Conservation (phyloP, 805 yeast genomes). For the Myxozyma vanderwaltii region DNA sequence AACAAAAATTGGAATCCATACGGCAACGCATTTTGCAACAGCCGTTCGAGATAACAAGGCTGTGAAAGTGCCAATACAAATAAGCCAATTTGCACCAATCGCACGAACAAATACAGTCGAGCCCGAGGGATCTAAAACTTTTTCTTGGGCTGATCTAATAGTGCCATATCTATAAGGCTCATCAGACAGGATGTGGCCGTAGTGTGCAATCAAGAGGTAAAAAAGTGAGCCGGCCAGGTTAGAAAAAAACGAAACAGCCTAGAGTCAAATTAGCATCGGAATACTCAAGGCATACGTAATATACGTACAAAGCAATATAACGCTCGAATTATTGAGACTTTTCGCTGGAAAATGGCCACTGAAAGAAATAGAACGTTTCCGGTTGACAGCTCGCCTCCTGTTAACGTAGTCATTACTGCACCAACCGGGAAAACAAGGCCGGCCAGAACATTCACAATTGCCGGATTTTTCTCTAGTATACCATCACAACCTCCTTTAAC, state of each 20-base stretch:
- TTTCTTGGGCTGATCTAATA: conserved; percentile 25
- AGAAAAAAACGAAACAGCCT: conserved; percentile 29
- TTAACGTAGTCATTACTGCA: conserved; percentile 29
- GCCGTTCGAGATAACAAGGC: conserved; percentile 78
- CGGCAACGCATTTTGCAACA: conserved; percentile 69
- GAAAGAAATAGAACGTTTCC: conserved; percentile 30
- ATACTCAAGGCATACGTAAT: background rate
- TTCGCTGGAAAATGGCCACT: conserved; percentile 29
- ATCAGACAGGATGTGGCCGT: conserved; percentile 23
- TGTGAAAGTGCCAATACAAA: conserved; percentile 71
- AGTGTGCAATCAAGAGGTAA: conserved; percentile 31
- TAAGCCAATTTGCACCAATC: conserved; percentile 76
- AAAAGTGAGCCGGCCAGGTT: conserved; percentile 32
- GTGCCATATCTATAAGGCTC: conserved; percentile 30
- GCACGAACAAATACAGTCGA: conserved; percentile 31
- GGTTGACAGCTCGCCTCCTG: conserved; percentile 34
- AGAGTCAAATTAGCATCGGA: background rate
- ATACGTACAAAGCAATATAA: conserved; percentile 19
- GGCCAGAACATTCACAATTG: conserved; percentile 24
- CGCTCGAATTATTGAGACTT: conserved; percentile 29
- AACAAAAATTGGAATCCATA: conserved; percentile 70
- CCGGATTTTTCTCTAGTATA: conserved; percentile 26
- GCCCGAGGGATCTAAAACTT: conserved; percentile 22
- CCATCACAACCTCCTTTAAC: conserved; percentile 34
- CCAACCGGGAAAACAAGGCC: conserved; percentile 36